Evolutionary conservation across 2,329 filamentous ascomycete species (phyloP).

Genomic region (Emergomyces pasteurianus): DNA sequence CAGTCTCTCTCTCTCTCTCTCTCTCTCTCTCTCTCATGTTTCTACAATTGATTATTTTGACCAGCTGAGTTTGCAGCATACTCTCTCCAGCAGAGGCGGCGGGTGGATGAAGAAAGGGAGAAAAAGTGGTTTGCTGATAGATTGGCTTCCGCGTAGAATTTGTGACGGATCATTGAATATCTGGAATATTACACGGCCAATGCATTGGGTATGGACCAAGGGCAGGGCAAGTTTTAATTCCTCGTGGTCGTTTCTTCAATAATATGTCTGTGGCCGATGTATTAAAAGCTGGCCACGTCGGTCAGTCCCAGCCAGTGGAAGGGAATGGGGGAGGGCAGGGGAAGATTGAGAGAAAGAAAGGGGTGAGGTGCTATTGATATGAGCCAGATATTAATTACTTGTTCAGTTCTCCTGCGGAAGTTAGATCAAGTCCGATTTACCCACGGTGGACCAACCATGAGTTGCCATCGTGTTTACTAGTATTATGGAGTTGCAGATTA

Average conservation of each 20-base stretch:
- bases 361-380: background rate
- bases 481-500: no score
- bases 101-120: background rate
- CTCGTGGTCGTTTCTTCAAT: background rate
- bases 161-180: background rate
- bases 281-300: background rate
- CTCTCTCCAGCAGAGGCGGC: background rate
- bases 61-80: background rate
- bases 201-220: background rate
- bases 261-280: background rate
- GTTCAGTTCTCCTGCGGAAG: background rate
- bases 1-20: no score
- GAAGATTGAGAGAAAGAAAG: background rate
- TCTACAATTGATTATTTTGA: background rate
- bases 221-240: background rate
- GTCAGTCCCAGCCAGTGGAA: background rate
- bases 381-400: background rate
- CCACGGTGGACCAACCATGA: no score
- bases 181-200: background rate
- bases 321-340: background rate
- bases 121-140: background rate
- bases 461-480: no score
- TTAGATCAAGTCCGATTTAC: no score
- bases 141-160: background rate
- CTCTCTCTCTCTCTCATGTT: background rate